Evolutionary conservation across 495 filamentous ascomycete genomes (phyloP), one percentile per base, ranked within the genome.

Genomic region (Pyronema domesticum): DNA sequence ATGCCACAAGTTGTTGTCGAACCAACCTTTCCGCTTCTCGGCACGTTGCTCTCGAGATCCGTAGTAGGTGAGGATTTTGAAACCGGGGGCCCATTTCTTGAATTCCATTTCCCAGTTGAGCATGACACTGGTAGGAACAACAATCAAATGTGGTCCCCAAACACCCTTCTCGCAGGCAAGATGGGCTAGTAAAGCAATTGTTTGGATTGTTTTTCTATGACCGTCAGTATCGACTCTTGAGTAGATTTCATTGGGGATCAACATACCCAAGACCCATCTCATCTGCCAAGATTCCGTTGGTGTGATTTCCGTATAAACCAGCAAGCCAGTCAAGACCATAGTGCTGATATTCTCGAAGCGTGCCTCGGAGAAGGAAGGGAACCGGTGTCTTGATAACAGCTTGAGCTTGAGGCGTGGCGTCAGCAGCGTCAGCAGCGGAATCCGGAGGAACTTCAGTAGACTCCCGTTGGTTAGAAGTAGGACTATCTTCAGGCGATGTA

Each of bases 61-160:
- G 65, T 96, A 96, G 71, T 99, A 99, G 1, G 88, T 89, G 58
- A 96, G 79, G 56, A 96, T 89, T 65, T 95, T 96, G 75, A 99
- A 99, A 1, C 93, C 93, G 10, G 93, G 93, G 48, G 86, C 88
- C 81, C 88, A 99, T 68, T 96, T 96, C 64, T 96, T 96, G 74
- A 99, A 99, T 68, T 99, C 93, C 82, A 95, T 95, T 66, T 96
- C 93, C 93, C 93, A 99, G 66, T 99, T 99, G 51, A 99, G 79
- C 74, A 99, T 95, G 33, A 99, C 93, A 69, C 88, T 95, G 7
- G 93, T 96, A 1, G 93, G 93, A 6, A 99, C 93, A 57, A 99
- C 83, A 37, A 99, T 83, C 17, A 99, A 71, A 73, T 99, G 93
- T 0, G 93, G 86, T 0, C 93, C 93, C 93, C 93, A 99, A 23